These are phyloP conservation scores for Trichosporon inkin DNA, from an alignment of 1,284 basidiomycete genomes.

Conservation along the genomic window DNA sequence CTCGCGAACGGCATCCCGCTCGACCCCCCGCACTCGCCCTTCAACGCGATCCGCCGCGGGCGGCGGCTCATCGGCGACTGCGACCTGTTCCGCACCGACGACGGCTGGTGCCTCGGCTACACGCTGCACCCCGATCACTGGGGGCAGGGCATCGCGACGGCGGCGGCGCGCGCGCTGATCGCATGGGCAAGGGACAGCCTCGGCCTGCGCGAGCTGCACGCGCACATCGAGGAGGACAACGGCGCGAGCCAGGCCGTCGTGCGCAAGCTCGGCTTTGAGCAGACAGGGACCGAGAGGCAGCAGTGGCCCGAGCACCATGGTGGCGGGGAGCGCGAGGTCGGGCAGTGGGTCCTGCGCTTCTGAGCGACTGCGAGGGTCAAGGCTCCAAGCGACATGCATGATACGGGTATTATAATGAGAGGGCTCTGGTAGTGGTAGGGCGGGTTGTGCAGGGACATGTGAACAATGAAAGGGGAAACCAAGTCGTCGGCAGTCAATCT, in stretches of 20 bases:
- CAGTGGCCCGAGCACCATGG: constrained; percentile 2
- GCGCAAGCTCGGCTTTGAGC: not conserved
- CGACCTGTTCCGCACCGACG: not conserved
- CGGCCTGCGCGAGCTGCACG: not conserved
- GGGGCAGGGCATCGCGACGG: not conserved
- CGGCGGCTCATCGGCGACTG: not conserved
- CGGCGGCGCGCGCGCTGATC: not conserved
- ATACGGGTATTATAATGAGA: too few species aligned
- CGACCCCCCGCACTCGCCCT: not conserved
- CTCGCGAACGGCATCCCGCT: not conserved
- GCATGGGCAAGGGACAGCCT: not conserved
- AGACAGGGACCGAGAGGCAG: not conserved
- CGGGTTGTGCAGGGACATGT: too few species aligned
- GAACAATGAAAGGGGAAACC: too few species aligned
- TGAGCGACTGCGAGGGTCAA: too few species aligned
- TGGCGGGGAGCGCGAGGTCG: not conserved
- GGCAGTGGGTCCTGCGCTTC: not conserved
- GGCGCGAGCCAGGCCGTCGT: not conserved
- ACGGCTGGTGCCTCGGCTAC: not conserved
- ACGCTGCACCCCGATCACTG: not conserved
- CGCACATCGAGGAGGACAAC: not conserved
- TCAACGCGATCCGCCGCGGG: not conserved
- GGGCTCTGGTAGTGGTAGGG: too few species aligned
- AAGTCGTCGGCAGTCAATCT: not conserved
- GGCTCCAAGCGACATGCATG: too few species aligned